Conservation (phyloP, 352 stramenopile species). For the Plasmopara viticola region DNA sequence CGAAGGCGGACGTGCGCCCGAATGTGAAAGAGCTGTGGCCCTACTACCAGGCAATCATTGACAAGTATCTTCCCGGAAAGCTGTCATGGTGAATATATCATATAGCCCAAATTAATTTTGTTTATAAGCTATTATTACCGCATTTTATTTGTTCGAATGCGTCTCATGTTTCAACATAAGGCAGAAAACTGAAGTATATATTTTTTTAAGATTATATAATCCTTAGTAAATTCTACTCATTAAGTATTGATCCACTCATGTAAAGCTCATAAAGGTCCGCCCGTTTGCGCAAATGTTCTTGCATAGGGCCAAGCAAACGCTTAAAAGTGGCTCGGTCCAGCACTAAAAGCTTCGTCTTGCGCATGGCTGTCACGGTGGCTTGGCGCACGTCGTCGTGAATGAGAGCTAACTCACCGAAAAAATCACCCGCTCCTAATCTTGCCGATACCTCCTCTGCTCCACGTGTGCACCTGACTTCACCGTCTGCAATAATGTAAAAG, state of each 20-base stretch:
- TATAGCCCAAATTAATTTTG: too few relatives aligned
- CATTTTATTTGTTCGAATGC: neutral
- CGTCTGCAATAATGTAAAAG: conserved; percentile 78
- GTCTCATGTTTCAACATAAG: too few relatives aligned
- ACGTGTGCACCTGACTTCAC: conserved; percentile 60
- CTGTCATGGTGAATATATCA: conserved; percentile 48
- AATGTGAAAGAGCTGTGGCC: conserved; percentile 85
- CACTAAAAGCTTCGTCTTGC: conserved; percentile 76
- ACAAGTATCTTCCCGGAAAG: conserved; percentile 86
- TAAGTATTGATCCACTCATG: conserved; percentile 32
- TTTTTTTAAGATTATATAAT: too few relatives aligned
- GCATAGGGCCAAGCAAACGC: conserved; percentile 78
- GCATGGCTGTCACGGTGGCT: conserved; percentile 83
- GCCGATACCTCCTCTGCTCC: conserved; percentile 52
- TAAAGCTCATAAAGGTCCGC: conserved; percentile 64
- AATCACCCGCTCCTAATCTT: conserved; percentile 48
- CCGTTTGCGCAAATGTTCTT: conserved; percentile 80
- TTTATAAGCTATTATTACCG: too few relatives aligned
- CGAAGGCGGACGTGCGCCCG: conserved; percentile 76
- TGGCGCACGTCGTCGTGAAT: conserved; percentile 82
- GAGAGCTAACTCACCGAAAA: conserved; percentile 84
- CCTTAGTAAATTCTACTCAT: conserved; percentile 10
- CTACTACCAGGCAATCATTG: conserved; percentile 88
- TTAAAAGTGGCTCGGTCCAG: conserved; percentile 89
- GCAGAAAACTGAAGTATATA: neutral